These are phyloP conservation scores for Daldinia concentrica DNA, from an alignment of 495 filamentous ascomycete genomes.

Conservation along the genomic window DNA sequence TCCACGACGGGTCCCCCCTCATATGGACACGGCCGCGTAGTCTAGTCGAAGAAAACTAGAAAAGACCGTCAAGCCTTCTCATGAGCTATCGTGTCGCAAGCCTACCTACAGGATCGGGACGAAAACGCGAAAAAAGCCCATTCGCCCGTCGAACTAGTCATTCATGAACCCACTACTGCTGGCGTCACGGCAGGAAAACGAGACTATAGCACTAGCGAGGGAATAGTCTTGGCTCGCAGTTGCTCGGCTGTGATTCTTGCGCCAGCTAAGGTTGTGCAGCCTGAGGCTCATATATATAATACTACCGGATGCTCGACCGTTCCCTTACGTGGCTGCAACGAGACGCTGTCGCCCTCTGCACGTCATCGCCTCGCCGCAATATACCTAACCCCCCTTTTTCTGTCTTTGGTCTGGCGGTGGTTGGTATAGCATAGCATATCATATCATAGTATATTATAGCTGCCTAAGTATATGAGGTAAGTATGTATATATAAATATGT, in stretches of 20 bases:
- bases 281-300: constrained; percentile 39
- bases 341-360: constrained; percentile 16
- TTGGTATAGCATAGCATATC: neutral
- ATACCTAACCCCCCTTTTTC: neutral
- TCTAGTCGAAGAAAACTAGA: neutral
- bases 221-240: constrained; percentile 2
- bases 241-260: constrained; percentile 3
- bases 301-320: constrained; percentile 11
- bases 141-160: constrained; percentile 21
- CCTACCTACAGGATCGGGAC: constrained; percentile 42
- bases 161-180: neutral
- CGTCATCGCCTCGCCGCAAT: neutral
- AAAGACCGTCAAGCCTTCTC: neutral
- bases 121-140: constrained; percentile 30
- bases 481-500: no score
- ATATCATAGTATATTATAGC: neutral
- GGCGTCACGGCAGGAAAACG: constrained; percentile 20
- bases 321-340: constrained; percentile 8
- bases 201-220: neutral
- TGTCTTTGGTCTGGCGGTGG: neutral
- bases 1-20: neutral
- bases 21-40: neutral
- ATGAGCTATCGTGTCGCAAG: constrained; percentile 26
- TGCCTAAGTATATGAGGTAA: neutral
- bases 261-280: constrained; percentile 20